Evolutionary conservation across 768 basidiomycete genomes (phyloP), one percentile per base, ranked within the genome.

Genomic region (Lactarius trivialis): DNA sequence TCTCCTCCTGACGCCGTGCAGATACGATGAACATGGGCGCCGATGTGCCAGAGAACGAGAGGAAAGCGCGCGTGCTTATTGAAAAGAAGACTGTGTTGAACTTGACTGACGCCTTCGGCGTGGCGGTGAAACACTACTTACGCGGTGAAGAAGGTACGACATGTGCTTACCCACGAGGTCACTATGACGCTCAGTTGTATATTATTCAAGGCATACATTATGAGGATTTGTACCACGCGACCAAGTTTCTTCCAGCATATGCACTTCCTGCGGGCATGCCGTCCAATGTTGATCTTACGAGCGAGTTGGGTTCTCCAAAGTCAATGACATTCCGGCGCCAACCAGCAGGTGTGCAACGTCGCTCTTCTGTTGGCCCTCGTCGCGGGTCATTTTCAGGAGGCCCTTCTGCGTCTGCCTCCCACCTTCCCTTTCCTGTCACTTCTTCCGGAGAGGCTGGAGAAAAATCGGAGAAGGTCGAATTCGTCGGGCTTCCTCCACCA

Each of bases 21-120:
- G 73, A 75, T 21, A 53, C 65, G 19, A 69, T 73, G 67, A 66
- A 73, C 3, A 33, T 65, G 15, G 57, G 68, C 8, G 55, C 60
- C 15, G 61, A 70, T 45, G 53, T 60, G 12, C 41, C 69, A 15
- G 45, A 52, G 17, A 74, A 71, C 15, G 71, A 76, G 55, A 79
- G 59, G 76, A 82, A 73, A 62, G 75, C 81, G 3, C 79, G 81
- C 12, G 72, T 76, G 0, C 68, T 87, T 56, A 70, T 89, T 55
- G 86, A 88, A 70, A 87, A 85, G 70, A 88, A 88, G 74, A 81
- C 86, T 0, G 77, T 80, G 0, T 79, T 89, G 63, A 88, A 88
- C 68, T 76, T 88, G 14, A 70, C 86, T 19, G 85, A 86, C 70
- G 86, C 84, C 1, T 88, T 79, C 64, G 78, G 79, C 2, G 82